A percentile compares a stretch with the other conserved stretches of the same genome.
phyloP scores from a whole-genome alignment of 495 filamentous ascomycete genomes.

The Talaromyces stipitatus region DNA sequence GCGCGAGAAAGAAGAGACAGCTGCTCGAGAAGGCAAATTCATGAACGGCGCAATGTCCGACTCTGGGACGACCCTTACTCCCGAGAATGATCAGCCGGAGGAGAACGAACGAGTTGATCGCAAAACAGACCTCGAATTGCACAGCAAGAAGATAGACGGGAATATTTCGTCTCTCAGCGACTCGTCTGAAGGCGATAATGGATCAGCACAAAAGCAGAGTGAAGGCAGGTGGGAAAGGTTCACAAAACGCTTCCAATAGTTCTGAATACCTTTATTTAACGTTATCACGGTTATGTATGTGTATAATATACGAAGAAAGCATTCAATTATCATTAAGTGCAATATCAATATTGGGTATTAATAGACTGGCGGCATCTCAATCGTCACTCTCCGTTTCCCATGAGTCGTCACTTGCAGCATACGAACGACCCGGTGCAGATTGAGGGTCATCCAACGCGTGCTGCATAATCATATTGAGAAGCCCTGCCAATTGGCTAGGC shows the following conservation, averaged over 20 bases:
- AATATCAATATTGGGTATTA: background rate
- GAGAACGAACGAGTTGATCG: background rate
- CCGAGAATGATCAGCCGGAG: background rate
- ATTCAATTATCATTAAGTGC: background rate
- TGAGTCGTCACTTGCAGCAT: background rate
- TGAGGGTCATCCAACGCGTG: background rate
- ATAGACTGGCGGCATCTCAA: background rate
- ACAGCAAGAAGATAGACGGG: background rate
- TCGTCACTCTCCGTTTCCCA: background rate
- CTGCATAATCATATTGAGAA: background rate
- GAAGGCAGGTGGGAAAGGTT: background rate
- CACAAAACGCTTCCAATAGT: background rate
- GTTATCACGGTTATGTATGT: too few relatives aligned
- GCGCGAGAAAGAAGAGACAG: slow-evolving; percentile 2
- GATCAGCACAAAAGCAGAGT: background rate
- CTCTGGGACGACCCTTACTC: background rate
- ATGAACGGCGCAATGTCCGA: background rate
- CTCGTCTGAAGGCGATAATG: background rate
- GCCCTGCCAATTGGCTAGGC: background rate
- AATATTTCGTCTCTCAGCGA: background rate
- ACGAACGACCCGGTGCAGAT: background rate
- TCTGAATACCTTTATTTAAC: background rate
- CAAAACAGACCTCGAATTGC: background rate
- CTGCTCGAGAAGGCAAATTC: background rate
- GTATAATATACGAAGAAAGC: too few relatives aligned